A percentile compares a stretch with the other conserved stretches of the same genome.
Evolutionary conservation across 169 alveolate species (phyloP).

Genomic region (Cryptosporidium xiaoi): DNA sequence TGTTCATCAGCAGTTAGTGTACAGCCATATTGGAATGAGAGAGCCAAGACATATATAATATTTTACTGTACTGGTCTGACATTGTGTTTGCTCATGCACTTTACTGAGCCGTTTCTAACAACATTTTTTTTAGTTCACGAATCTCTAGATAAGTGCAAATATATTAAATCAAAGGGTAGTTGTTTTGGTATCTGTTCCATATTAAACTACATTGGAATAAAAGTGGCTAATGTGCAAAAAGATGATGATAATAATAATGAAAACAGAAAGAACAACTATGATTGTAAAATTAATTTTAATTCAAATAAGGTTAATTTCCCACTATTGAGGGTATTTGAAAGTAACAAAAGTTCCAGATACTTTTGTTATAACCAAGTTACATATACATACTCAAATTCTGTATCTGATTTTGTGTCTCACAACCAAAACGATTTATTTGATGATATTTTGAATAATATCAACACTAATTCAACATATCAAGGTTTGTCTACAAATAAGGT

Average conservation of each 20-base stretch:
- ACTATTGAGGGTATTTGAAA: conserved; percentile 13
- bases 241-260: not conserved
- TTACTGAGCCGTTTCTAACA: conserved; percentile 18
- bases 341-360: conserved; percentile 14
- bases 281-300: not conserved
- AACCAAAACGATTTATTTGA: conserved; percentile 6
- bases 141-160: conserved; percentile 30
- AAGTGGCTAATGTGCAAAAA: not conserved
- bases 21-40: conserved; percentile 53
- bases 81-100: conserved; percentile 10
- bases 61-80: conserved; percentile 40
- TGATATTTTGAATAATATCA: too few species aligned
- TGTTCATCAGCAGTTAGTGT: conserved; percentile 23
- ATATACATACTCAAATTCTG: conserved; percentile 35
- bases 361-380: conserved; percentile 50
- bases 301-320: not conserved
- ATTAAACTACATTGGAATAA: not conserved
- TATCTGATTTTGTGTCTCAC: conserved; percentile 26
- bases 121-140: conserved; percentile 43
- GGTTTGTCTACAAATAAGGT: conserved; percentile 18
- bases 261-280: not conserved
- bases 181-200: not conserved
- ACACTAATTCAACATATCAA: not conserved
- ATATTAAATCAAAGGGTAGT: conserved; percentile 2
- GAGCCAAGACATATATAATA: conserved; percentile 57